Conservation (phyloP, 2,329 filamentous ascomycete species). For the Exophiala oligosperma region DNA sequence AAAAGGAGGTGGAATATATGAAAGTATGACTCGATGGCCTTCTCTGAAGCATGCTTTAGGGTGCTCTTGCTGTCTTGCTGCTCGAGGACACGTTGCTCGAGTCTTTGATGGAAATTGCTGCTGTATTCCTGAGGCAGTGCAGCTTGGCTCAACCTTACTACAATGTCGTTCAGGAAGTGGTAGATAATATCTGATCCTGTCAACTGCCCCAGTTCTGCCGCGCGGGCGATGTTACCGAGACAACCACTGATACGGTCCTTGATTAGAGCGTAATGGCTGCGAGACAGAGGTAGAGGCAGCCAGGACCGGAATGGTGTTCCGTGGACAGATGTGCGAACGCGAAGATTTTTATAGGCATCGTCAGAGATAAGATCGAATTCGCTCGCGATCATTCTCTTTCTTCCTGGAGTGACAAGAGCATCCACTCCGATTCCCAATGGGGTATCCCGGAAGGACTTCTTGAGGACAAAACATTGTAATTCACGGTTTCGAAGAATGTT, state of each 20-base stretch:
- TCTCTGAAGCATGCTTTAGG: conserved; percentile 51
- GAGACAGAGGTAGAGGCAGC: conserved; percentile 50
- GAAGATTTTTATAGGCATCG: conserved; percentile 40
- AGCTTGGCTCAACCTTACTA: conserved; percentile 48
- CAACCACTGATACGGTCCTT: conserved; percentile 29
- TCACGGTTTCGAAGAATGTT: too few species aligned
- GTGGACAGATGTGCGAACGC: conserved; percentile 45
- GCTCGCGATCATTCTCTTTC: conserved; percentile 39
- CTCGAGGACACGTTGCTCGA: too few species aligned
- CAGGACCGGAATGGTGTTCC: conserved; percentile 44
- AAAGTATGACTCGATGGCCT: conserved; percentile 56
- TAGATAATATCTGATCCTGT: conserved; percentile 42
- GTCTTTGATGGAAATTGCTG: too few species aligned
- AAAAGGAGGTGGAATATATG: conserved; percentile 54
- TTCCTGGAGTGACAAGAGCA: too few species aligned
- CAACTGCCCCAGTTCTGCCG: conserved; percentile 27
- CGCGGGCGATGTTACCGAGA: conserved; percentile 32
- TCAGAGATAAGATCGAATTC: conserved; percentile 53
- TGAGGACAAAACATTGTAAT: too few species aligned
- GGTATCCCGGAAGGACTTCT: too few species aligned
- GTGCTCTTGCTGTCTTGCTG: conserved; percentile 36
- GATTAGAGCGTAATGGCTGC: conserved; percentile 46
- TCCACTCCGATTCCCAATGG: too few species aligned
- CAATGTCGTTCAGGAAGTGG: conserved; percentile 53
- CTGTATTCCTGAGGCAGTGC: too few species aligned